Evolutionary conservation across 371 early-diverging fungal species (phyloP).

Genomic region (Mortierella sp.): DNA sequence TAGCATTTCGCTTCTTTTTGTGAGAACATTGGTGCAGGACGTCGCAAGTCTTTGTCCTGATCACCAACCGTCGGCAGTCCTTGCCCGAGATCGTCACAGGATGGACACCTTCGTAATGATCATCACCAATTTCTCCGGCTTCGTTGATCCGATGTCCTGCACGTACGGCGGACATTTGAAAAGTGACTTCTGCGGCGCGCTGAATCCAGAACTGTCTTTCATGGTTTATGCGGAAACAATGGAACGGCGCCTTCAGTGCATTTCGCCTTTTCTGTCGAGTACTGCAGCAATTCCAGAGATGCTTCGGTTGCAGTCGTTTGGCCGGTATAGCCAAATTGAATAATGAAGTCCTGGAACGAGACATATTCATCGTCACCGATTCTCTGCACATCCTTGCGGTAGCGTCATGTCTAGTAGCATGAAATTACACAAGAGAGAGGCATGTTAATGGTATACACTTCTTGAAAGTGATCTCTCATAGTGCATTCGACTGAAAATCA

Average conservation of each 20-base stretch:
- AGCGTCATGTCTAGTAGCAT: conserved; percentile 24
- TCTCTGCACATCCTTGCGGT: conserved; percentile 20
- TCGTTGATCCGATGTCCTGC: conserved; percentile 17
- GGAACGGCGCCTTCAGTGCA: conserved; percentile 22
- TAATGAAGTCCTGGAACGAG: conserved; percentile 20
- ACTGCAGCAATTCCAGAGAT: conserved; percentile 26
- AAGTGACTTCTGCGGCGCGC: conserved; percentile 14
- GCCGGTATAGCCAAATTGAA: conserved; percentile 17
- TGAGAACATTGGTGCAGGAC: conserved; percentile 14
- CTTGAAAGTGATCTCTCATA: conserved; percentile 19
- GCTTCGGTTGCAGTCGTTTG: conserved; percentile 21
- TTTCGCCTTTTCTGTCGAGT: conserved; percentile 26
- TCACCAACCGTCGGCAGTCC: too few species aligned
- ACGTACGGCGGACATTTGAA: conserved; percentile 20
- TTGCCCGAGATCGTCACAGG: too few species aligned
- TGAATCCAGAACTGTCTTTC: conserved; percentile 21
- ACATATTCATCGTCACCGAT: conserved; percentile 15
- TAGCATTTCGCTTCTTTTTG: conserved; percentile 14
- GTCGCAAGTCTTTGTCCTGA: too few species aligned
- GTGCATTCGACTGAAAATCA: conserved; percentile 21
- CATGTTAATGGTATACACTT: conserved; percentile 16
- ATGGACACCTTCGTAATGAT: too few species aligned
- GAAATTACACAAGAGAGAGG: conserved; percentile 13
- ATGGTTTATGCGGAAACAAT: conserved; percentile 12
- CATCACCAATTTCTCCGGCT: conserved; percentile 11